Evolutionary conservation across 2,329 filamentous ascomycete genomes (phyloP).

Genomic region (Phialemonium atrogriseum): DNA sequence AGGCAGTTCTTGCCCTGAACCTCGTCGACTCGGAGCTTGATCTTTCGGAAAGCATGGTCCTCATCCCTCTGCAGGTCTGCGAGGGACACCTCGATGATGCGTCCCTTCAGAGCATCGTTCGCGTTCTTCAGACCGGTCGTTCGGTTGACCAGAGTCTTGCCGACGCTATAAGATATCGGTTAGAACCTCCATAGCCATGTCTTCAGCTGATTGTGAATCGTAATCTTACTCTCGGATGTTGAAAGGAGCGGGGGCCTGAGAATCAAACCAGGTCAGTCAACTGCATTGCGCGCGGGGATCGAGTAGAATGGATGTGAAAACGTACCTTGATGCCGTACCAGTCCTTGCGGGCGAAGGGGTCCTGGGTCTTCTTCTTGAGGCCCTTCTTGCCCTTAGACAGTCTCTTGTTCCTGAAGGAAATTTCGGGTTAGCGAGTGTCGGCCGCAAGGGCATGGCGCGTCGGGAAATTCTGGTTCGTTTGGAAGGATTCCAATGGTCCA

Average conservation of each 20-base stretch:
- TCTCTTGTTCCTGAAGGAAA: conserved; percentile 81
- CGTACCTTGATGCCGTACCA: conserved; percentile 95
- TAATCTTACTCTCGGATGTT: conserved; percentile 85
- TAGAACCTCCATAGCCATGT: conserved; percentile 11
- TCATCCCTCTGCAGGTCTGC: conserved; percentile 99
- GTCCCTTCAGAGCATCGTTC: conserved; percentile 97
- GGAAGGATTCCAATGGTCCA: conserved; percentile 7
- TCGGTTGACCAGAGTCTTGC: conserved; percentile 99
- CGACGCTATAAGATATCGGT: conserved; percentile 61
- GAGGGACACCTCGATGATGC: conserved; percentile 97
- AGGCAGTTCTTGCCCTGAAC: conserved; percentile 99
- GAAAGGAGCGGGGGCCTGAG: conserved; percentile 87
- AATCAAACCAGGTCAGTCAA: conserved; percentile 14
- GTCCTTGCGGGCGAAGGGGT: conserved; percentile 98
- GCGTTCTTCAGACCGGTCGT: conserved; percentile 99
- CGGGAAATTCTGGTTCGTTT: too few relatives aligned
- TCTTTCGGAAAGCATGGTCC: conserved; percentile 99
- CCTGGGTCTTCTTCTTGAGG: conserved; percentile 97
- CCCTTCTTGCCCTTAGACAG: conserved; percentile 99
- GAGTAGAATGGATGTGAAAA: too few relatives aligned
- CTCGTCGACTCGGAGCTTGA: conserved; percentile 97
- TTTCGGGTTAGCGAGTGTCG: conserved; percentile 4
- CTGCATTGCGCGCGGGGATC: too few relatives aligned
- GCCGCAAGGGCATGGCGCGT: neutral
- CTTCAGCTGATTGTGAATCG: neutral